These are phyloP conservation scores for Tremella fuciformis DNA, from an alignment of 768 basidiomycete genomes.

Conservation along the genomic window DNA sequence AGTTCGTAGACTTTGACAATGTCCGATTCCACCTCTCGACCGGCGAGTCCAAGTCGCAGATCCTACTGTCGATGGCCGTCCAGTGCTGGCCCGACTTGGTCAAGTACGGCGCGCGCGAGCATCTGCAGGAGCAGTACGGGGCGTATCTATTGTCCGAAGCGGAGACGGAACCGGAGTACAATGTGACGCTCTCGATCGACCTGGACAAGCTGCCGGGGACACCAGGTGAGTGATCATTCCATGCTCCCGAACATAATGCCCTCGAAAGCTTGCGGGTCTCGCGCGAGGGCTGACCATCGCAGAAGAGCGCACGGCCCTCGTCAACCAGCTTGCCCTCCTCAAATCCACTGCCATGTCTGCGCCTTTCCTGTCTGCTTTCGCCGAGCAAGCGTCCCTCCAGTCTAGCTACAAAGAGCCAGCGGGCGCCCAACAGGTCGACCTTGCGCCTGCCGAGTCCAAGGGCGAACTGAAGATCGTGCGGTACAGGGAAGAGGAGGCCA, in stretches of 20 bases:
- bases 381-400: constrained; percentile 77
- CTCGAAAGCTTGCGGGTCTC: neutral
- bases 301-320: constrained; percentile 77
- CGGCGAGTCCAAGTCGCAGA: constrained; percentile 69
- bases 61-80: constrained; percentile 92
- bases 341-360: constrained; percentile 93
- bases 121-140: constrained; percentile 81
- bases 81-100: constrained; percentile 95
- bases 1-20: constrained; percentile 97
- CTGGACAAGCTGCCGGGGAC: constrained; percentile 78
- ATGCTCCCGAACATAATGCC: neutral
- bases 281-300: constrained; percentile 7
- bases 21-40: constrained; percentile 92
- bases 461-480: constrained; percentile 88
- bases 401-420: constrained; percentile 51
- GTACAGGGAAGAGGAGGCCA: constrained; percentile 95
- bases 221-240: constrained; percentile 60
- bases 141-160: constrained; percentile 58
- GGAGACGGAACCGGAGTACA: constrained; percentile 79
- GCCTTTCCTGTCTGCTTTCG: constrained; percentile 86
- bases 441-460: constrained; percentile 48
- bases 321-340: constrained; percentile 75
- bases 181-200: constrained; percentile 81
- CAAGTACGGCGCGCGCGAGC: constrained; percentile 74
- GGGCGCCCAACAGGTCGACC: constrained; percentile 58